These are phyloP conservation scores for Glycyrrhiza uralensis DNA, from an alignment of 306 rosid genomes.

Conservation along the genomic window DNA sequence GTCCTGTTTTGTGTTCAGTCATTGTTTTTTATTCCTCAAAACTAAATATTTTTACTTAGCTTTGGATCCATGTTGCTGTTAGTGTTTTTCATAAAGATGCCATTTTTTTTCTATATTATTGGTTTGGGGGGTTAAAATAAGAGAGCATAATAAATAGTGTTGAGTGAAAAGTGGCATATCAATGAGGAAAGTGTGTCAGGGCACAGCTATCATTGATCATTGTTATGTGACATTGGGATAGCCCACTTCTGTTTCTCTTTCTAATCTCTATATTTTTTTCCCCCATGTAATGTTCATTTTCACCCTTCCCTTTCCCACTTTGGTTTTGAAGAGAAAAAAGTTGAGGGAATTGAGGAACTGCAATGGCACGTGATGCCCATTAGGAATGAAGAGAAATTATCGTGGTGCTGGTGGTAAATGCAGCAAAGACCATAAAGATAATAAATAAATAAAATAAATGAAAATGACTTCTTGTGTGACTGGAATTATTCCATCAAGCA, in stretches of 20 bases:
- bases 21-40: slow-evolving; percentile 39
- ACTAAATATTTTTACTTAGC: slow-evolving; percentile 10
- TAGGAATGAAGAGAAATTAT: slow-evolving; percentile 32
- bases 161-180: slow-evolving; percentile 21
- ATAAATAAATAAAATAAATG: not conserved
- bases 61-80: slow-evolving; percentile 8
- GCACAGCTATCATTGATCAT: slow-evolving; percentile 23
- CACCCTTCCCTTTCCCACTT: not conserved
- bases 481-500: slow-evolving; percentile 29
- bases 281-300: not conserved
- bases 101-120: not conserved
- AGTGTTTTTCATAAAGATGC: slow-evolving; percentile 24
- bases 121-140: not conserved
- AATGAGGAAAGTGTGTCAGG: slow-evolving; percentile 38
- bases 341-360: slow-evolving; percentile 30
- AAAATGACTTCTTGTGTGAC: slow-evolving; percentile 25
- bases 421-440: slow-evolving; percentile 17
- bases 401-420: slow-evolving; percentile 10
- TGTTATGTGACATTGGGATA: slow-evolving; percentile 25
- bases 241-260: not conserved
- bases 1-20: slow-evolving; percentile 40
- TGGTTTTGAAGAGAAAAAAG: not conserved
- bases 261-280: not conserved
- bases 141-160: not conserved
- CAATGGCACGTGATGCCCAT: slow-evolving; percentile 57